Base-by-base conservation (phyloP, 768 basidiomycete species). In the Russula sp. region DNA sequence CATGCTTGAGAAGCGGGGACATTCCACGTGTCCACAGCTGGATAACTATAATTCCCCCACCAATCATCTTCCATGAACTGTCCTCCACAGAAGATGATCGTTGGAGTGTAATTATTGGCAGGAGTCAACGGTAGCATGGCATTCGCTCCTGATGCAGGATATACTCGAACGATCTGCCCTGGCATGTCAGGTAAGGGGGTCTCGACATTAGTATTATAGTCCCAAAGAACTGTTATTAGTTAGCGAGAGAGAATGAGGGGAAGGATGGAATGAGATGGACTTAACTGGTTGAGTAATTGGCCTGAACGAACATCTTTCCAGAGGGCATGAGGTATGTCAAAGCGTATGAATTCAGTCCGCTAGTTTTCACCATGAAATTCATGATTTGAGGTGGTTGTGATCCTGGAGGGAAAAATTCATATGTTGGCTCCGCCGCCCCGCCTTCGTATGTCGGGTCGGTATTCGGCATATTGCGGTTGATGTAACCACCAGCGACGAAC, bases 31-130 rank as follows among this genome's bases (percentile, higher is more conserved):
- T 93, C 82, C 72, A 84, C 83, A 64, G 77, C 80, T 6, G 91
- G 89, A 72, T 75, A 82, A 2, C 84, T 78, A 70, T 92, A 94
- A 73, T 91, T 82, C 54, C 92, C 92, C 77, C 86, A 96, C 50
- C 77, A 77, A 8, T 79, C 77, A 16, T 84, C 86, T 3, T 85
- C 77, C 82, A 96, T 87, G 72, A 88, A 80, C 9, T 84, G 83
- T 32, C 96, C 96, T 55, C 95, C 95, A 67, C 95, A 98, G 75
- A 98, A 95, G 49, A 98, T 70, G 49, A 97, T 72, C 0, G 92
- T 91, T 0, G 88, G 91, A 0, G 80, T 83, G 72, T 91, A 98
- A 71, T 91, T 88, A 76, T 96, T 97, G 31, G 80, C 87, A 5
- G 90, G 88, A 1, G 91, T 95, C 18, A 98, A 80, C 7, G 95